These are phyloP conservation scores for Triglochin maritima DNA, from an alignment of 106 monocot genomes.

Conservation along the genomic window DNA sequence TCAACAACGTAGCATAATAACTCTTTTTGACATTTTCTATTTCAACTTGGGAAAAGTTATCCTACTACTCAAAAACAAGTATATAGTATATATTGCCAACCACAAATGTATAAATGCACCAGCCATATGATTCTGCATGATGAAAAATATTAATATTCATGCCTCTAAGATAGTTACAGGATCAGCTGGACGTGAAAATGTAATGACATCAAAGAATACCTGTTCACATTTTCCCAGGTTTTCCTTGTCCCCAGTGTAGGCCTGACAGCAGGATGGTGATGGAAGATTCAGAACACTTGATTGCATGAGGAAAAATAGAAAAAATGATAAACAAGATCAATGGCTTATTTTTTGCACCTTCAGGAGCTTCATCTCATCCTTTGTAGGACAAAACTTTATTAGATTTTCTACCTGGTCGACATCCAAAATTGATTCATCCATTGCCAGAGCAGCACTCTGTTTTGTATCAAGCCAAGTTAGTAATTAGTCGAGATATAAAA, in stretches of 20 bases:
- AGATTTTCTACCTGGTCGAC: conserved; percentile 80
- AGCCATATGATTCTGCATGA: too few relatives aligned
- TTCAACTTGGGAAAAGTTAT: too few relatives aligned
- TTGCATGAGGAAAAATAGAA: not conserved
- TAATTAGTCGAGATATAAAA: too few relatives aligned
- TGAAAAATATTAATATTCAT: too few relatives aligned
- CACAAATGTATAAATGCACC: too few relatives aligned
- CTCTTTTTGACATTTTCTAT: too few relatives aligned
- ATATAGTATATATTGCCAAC: too few relatives aligned
- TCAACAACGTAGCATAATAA: too few relatives aligned
- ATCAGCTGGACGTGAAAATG: not conserved
- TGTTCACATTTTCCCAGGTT: conserved; percentile 88
- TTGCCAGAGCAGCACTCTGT: conserved; percentile 57
- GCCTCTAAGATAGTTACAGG: not conserved
- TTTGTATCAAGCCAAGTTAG: not conserved
- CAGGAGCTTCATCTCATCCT: conserved; percentile 82
- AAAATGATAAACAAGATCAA: not conserved
- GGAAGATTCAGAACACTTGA: not conserved
- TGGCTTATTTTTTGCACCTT: conserved; percentile 30
- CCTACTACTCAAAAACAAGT: too few relatives aligned
- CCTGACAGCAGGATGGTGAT: conserved; percentile 22
- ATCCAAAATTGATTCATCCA: conserved; percentile 85
- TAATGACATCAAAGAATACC: conserved; percentile 17
- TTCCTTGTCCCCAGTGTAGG: conserved; percentile 65
- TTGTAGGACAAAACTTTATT: conserved; percentile 81